Evolutionary conservation across 176 grass and related monocot species (phyloP), one percentile per base, ranked within the genome.

Genomic region (Canna indica): DNA sequence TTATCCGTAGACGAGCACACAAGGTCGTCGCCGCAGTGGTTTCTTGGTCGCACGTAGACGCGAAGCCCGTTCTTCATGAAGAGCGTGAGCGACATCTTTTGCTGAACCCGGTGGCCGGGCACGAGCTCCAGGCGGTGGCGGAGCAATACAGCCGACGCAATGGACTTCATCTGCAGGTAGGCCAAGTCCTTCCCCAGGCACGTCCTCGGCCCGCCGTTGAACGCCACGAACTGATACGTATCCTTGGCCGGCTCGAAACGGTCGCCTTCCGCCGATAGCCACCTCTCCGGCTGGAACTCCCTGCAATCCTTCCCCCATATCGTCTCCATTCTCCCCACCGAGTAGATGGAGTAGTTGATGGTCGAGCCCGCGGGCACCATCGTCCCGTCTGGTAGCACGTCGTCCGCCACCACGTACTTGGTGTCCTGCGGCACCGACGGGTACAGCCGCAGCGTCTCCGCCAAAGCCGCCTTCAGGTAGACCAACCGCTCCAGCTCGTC

Each of bases 161-260:
- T 70, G 44, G 44, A 70, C 68, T 33, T 47, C 68, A 70, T 70
- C 45, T 50, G 68, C 15, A 70, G 68, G 68, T 52, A 70, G 7
- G 68, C 68, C 29, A 70, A 32, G 44, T 70, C 68, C 44, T 70
- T 70, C 44, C 42, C 45, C 16, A 70, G 45, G 68, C 68, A 70
- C 5, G 28, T 31, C 45, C 67, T 70, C 14, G 67, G 67, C 14
- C 67, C 44, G 5, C 25, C 67, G 67, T 70, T 70, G 44, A 70
- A 70, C 15, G 44, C 67, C 15, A 48, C 13, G 14, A 70, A 70
- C 41, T 70, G 41, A 42, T 30, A 70, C 15, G 67, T 13, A 20
- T 70, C 42, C 42, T 50, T 64, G 30, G 60, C 27, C 67, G 44
- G 9, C 67, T 50, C 44, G 27, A 70, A 33, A 2, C 6, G 24